These are phyloP conservation scores for Trifolium fragiferum DNA, from an alignment of 306 rosid genomes.

Conservation along the genomic window DNA sequence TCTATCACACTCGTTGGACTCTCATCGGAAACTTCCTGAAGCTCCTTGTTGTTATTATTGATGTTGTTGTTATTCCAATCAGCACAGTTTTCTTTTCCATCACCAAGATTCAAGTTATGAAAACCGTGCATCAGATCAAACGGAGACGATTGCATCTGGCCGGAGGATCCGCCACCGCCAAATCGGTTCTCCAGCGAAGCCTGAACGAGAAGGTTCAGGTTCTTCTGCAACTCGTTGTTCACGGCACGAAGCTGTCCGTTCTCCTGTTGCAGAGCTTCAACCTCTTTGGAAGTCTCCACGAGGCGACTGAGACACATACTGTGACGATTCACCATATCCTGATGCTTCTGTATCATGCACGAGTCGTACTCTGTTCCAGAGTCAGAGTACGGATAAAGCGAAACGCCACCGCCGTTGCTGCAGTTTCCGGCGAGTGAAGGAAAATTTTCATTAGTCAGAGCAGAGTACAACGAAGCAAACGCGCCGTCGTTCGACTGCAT, in stretches of 20 bases:
- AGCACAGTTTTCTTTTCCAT: constrained; percentile 52
- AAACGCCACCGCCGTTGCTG: constrained; percentile 34
- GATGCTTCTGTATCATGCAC: constrained; percentile 68
- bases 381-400: constrained; percentile 47
- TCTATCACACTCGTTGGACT: constrained; percentile 73
- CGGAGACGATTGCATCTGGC: constrained; percentile 40
- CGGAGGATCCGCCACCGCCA: constrained; percentile 46
- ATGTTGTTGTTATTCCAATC: constrained; percentile 49
- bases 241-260: constrained; percentile 68
- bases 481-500: constrained; percentile 42
- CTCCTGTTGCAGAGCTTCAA: constrained; percentile 71
- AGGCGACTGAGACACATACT: constrained; percentile 77
- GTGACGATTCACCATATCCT: constrained; percentile 89
- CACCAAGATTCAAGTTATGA: constrained; percentile 43
- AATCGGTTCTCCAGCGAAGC: constrained; percentile 53
- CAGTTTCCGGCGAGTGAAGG: constrained; percentile 47
- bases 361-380: constrained; percentile 54
- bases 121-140: constrained; percentile 51
- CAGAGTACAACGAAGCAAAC: constrained; percentile 53
- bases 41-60: constrained; percentile 34
- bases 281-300: constrained; percentile 68
- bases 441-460: constrained; percentile 45
- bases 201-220: constrained; percentile 65
- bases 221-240: constrained; percentile 75
- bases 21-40: constrained; percentile 54